These are phyloP conservation scores for Mycosphaerella sp. DNA, from an alignment of 2,329 filamentous ascomycete species.

Conservation along the genomic window DNA sequence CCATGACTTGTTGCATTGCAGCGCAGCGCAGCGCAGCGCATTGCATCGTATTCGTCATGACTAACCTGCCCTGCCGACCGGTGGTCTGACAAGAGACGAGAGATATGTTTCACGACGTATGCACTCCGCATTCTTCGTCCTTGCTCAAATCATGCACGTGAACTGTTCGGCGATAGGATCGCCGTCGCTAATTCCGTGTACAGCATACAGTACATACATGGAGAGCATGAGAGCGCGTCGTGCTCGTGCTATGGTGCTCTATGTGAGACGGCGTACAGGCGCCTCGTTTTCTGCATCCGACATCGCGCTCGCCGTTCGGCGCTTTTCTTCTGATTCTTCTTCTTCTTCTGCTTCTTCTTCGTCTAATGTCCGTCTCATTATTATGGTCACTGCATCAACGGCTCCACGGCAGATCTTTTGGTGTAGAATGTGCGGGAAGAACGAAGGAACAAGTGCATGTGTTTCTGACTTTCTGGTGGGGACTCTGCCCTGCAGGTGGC, in stretches of 20 bases:
- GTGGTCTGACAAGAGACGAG: no score
- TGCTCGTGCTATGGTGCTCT: conserved; percentile 12
- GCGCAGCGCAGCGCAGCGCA: no score
- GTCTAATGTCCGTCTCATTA: no score
- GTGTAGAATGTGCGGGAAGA: neutral
- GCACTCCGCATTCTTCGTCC: conserved; percentile 18
- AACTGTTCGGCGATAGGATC: conserved; percentile 1
- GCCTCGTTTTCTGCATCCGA: conserved; percentile 5
- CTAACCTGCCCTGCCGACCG: no score
- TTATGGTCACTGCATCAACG: neutral
- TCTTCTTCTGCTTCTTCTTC: no score
- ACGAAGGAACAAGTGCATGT: no score
- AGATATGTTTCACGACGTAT: conserved; percentile 14
- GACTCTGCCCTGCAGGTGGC: conserved; percentile 11
- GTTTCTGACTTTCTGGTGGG: no score
- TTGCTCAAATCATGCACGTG: conserved; percentile 12
- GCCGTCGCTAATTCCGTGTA: no score
- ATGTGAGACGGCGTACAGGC: conserved; percentile 15
- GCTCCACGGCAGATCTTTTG: conserved; percentile 1
- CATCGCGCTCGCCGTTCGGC: neutral
- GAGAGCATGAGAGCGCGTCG: no score
- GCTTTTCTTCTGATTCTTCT: no score
- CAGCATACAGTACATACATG: conserved; percentile 5
- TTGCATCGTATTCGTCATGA: no score
- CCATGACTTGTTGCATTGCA: no score